phyloP scores from a whole-genome alignment of 208 protist species.

The Leishmania martiniquensis region DNA sequence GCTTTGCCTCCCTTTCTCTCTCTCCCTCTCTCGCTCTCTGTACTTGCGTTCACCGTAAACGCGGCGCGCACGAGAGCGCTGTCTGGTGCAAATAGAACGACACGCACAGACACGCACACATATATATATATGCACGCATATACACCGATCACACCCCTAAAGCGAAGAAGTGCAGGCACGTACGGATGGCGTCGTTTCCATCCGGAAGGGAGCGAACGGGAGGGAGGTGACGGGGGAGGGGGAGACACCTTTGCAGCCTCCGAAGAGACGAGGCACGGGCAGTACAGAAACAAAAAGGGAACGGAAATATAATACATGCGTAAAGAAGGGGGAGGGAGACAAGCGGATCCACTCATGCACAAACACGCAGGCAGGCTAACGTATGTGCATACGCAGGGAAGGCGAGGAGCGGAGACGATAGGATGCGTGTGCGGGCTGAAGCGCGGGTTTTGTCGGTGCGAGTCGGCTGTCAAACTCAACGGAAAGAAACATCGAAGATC shows the following conservation, averaged over 20 bases:
- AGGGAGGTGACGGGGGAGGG: background rate
- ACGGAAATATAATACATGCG: constrained; percentile 5
- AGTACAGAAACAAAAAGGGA: background rate
- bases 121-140: no score
- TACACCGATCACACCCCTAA: background rate
- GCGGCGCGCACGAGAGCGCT: background rate
- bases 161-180: background rate
- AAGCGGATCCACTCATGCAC: background rate
- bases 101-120: no score
- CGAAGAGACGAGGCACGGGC: background rate
- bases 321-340: background rate
- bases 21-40: no score
- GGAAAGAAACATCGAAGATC: constrained; percentile 5
- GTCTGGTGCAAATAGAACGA: no score
- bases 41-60: background rate
- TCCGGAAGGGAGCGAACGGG: background rate
- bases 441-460: no score
- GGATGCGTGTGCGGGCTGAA: no score
- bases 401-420: no score
- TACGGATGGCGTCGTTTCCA: background rate
- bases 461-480: background rate
- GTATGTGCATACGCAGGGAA: background rate
- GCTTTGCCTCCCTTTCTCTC: no score
- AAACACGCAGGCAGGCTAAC: background rate
- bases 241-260: no score